Evolutionary conservation across 225 moss, liverwort and hornwort genomes (phyloP), one percentile per base, ranked within the genome.

Genomic region (Polytrichum commune): DNA sequence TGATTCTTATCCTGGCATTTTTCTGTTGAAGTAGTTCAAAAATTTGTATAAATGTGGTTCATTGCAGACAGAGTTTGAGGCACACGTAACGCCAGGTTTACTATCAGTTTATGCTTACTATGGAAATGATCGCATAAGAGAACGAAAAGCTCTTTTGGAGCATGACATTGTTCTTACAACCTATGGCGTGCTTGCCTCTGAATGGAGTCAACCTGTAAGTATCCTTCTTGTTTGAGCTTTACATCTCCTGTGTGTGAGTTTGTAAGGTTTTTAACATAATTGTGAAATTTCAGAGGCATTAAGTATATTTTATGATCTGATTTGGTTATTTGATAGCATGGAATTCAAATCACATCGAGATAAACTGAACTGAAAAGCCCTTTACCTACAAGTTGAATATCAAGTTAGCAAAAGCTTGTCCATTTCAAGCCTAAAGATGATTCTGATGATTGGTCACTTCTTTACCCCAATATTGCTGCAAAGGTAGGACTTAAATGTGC

Each of bases 81-180:
- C 89, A 22, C 95, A 95, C 79, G 90, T 92, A 71, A 70, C 79
- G 63, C 82, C 84, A 56, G 92, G 90, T 20, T 70, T 86, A 30
- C 69, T 95, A 54, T 90, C 90, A 66, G 85, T 95, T 62, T 89
- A 87, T 76, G 81, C 87, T 27, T 88, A 95, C 71, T 95, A 95
- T 69, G 95, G 95, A 22, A 76, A 38, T 66, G 92, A 92, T 60
- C 89, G 92, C 69, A 66, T 62, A 27, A 83, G 79, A 77, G 92
- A 88, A 56, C 77, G 79, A 0, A 91, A 86, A 74, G 78, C 85
- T 68, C 89, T 95, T 29, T 64, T 91, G 55, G 87, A 92, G 5
- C 83, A 95, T 72, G 92, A 95, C 73, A 74, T 95, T 55, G 86
- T 95, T 24, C 73, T 92, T 76, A 95, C 95, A 26, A 95, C 95